These are phyloP conservation scores for Rhodotorula sp. DNA, from an alignment of 1,284 basidiomycete genomes.

Conservation along the genomic window DNA sequence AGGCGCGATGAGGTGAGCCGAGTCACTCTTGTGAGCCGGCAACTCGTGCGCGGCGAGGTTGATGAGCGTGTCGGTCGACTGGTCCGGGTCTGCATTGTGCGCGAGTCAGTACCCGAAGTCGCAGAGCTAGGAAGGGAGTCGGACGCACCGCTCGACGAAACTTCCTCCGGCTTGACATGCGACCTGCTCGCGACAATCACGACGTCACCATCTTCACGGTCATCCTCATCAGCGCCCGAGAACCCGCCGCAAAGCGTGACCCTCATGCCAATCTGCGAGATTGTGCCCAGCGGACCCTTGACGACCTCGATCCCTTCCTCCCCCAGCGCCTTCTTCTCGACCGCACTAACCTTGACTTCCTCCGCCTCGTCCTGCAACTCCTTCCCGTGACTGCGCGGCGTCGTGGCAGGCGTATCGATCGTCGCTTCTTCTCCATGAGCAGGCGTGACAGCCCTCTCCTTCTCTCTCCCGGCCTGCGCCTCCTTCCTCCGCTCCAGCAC, in stretches of 20 bases:
- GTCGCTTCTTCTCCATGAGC: conserved; percentile 8
- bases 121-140: neutral
- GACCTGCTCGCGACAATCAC: conserved; percentile 1
- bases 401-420: conserved; percentile 37
- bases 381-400: conserved; percentile 33
- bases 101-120: no score
- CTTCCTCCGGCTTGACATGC: neutral
- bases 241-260: conserved; percentile 37
- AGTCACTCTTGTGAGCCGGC: neutral
- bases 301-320: neutral
- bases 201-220: conserved; percentile 15
- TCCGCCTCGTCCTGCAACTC: conserved; percentile 3
- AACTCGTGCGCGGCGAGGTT: neutral
- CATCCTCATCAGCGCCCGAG: neutral
- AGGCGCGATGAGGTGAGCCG: conserved; percentile 13
- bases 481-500: neutral
- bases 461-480: conserved; percentile 1
- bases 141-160: neutral
- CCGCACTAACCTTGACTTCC: neutral
- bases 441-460: neutral
- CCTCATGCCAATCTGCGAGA: conserved; percentile 36
- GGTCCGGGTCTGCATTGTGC: conserved; percentile 5
- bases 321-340: neutral
- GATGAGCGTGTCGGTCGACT: conserved; percentile 8
- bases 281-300: conserved; percentile 19